Conservation (phyloP, 2,329 filamentous ascomycete species). For the Pyricularia sp. region DNA sequence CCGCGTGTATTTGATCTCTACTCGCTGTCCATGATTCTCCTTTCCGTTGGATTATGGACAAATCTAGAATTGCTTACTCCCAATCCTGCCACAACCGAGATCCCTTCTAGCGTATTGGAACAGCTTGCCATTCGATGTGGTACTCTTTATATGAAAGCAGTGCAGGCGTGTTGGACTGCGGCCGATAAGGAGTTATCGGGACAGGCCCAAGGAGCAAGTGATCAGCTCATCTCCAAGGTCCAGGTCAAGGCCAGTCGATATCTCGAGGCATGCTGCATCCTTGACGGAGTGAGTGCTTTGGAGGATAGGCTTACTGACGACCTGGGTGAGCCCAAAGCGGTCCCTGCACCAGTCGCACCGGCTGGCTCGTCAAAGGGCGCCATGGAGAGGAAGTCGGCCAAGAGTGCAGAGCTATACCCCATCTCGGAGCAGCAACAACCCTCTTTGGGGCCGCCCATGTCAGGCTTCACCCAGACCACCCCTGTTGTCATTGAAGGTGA, state of each 20-base stretch:
- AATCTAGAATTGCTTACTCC: slow-evolving; percentile 47
- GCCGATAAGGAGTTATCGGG: slow-evolving; percentile 52
- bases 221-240: slow-evolving; percentile 41
- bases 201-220: slow-evolving; percentile 25
- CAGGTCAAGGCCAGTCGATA: slow-evolving; percentile 48
- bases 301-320: slow-evolving; percentile 44
- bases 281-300: slow-evolving; percentile 49
- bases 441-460: neutral
- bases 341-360: neutral
- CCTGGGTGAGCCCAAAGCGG: slow-evolving; percentile 18
- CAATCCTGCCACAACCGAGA: slow-evolving; percentile 35
- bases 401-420: neutral
- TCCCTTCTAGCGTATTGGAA: slow-evolving; percentile 52
- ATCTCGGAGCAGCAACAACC: neutral
- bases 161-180: slow-evolving; percentile 62
- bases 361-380: slow-evolving; percentile 13
- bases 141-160: slow-evolving; percentile 65
- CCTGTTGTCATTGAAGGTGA: slow-evolving; percentile 6
- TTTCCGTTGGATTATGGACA: slow-evolving; percentile 70
- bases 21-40: slow-evolving; percentile 60
- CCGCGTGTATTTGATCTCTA: slow-evolving; percentile 59
- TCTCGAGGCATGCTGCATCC: slow-evolving; percentile 51
- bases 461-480: slow-evolving; percentile 5
- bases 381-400: slow-evolving; percentile 1
- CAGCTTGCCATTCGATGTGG: slow-evolving; percentile 61